phyloP scores from a whole-genome alignment of 1,139 yeast species.

The Pichia sp. region DNA sequence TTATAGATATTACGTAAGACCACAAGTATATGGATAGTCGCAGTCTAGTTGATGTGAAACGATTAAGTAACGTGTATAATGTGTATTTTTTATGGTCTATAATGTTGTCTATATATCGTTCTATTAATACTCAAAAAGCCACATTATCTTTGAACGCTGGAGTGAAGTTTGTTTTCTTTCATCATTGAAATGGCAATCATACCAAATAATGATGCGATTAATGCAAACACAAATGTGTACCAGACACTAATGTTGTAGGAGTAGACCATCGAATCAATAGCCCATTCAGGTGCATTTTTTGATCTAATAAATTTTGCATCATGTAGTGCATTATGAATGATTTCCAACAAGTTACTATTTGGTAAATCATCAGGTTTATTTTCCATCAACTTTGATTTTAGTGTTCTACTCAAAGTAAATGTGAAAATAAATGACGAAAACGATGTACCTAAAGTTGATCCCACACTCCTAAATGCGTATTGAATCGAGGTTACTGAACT shows the following conservation, averaged over 20 bases:
- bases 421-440: slow-evolving; percentile 45
- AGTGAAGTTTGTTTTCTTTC: slow-evolving; percentile 36
- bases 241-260: slow-evolving; percentile 41
- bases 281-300: slow-evolving; percentile 35
- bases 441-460: slow-evolving; percentile 48
- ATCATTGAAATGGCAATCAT: slow-evolving; percentile 33
- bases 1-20: no score
- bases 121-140: background rate
- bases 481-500: slow-evolving; percentile 51
- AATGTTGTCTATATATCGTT: background rate
- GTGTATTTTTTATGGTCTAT: no score
- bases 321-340: slow-evolving; percentile 38
- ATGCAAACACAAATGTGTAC: slow-evolving; percentile 33
- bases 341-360: slow-evolving; percentile 24
- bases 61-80: no score
- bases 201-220: slow-evolving; percentile 29
- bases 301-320: slow-evolving; percentile 36
- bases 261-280: slow-evolving; percentile 31
- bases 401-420: slow-evolving; percentile 24
- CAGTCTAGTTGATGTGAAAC: no score
- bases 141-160: slow-evolving; percentile 23
- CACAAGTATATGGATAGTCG: no score
- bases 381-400: slow-evolving; percentile 16
- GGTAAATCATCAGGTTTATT: slow-evolving; percentile 31
- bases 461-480: slow-evolving; percentile 49